Evolutionary conservation across 2,329 filamentous ascomycete genomes (phyloP).

Genomic region (Massarina eburnea): DNA sequence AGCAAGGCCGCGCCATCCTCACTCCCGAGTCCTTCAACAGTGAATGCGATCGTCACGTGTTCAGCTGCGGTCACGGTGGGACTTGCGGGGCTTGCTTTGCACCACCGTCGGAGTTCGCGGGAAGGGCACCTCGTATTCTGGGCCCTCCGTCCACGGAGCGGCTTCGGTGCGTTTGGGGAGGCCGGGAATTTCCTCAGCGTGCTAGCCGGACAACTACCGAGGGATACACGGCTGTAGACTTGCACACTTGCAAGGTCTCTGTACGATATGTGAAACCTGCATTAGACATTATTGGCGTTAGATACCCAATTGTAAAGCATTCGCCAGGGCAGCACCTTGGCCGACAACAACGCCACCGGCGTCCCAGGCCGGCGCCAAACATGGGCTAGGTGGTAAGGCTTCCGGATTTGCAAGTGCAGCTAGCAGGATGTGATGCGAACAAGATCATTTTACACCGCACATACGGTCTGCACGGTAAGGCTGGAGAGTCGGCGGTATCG

Average conservation of each 20-base stretch:
- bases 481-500: not conserved
- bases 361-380: constrained; percentile 15
- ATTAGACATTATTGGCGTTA: constrained; percentile 5
- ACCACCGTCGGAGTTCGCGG: constrained; percentile 35
- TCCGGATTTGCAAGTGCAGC: not conserved
- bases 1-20: constrained; percentile 21
- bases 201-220: constrained; percentile 27
- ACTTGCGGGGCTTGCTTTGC: constrained; percentile 30
- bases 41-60: constrained; percentile 27
- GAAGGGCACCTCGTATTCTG: constrained; percentile 39
- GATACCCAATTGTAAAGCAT: constrained; percentile 5
- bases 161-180: constrained; percentile 27
- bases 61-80: constrained; percentile 24
- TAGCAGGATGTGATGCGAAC: too few relatives aligned
- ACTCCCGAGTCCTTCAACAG: constrained; percentile 29
- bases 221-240: constrained; percentile 6
- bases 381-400: constrained; percentile 6
- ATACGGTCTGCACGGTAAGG: too few relatives aligned
- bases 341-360: constrained; percentile 17
- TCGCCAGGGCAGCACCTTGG: not conserved
- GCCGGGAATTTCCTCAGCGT: constrained; percentile 36
- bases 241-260: not conserved
- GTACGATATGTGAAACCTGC: not conserved
- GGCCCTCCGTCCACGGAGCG: constrained; percentile 27
- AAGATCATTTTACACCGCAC: too few relatives aligned